Conservation (phyloP, 2,329 filamentous ascomycete genomes). For the Apiospora aurea region DNA sequence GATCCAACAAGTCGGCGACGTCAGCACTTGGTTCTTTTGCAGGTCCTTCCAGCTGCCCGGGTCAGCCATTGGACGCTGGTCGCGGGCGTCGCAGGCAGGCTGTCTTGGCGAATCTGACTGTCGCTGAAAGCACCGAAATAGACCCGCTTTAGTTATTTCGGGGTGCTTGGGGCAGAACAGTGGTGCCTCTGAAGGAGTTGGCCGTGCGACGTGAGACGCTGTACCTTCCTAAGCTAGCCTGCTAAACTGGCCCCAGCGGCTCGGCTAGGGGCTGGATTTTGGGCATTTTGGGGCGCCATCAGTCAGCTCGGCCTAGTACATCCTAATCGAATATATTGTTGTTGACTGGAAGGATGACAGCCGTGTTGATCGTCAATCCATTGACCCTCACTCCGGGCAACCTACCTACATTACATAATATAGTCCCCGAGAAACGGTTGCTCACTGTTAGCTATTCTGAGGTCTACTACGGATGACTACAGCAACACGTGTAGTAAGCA, state of each 20-base stretch:
- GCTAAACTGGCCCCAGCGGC: neutral
- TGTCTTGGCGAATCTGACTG: neutral
- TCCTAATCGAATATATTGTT: no score
- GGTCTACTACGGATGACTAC: no score
- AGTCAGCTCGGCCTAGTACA: conserved; percentile 1
- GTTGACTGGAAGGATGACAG: no score
- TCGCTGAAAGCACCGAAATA: neutral
- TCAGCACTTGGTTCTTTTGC: conserved; percentile 6
- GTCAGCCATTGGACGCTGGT: neutral
- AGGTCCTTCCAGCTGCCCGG: neutral
- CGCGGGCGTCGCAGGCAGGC: neutral
- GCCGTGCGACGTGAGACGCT: neutral
- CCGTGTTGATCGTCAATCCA: no score
- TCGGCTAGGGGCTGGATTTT: neutral
- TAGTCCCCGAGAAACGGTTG: neutral
- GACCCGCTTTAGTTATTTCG: conserved; percentile 4
- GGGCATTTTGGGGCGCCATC: neutral
- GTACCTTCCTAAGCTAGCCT: neutral
- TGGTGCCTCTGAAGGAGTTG: neutral
- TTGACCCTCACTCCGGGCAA: no score
- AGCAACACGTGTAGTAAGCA: conserved; percentile 14
- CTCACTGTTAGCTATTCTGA: neutral
- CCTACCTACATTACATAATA: no score
- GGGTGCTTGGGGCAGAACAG: neutral
- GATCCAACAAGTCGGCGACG: neutral